These are phyloP conservation scores for Colletotrichum truncatum DNA, from an alignment of 2,329 filamentous ascomycete genomes.

Conservation along the genomic window DNA sequence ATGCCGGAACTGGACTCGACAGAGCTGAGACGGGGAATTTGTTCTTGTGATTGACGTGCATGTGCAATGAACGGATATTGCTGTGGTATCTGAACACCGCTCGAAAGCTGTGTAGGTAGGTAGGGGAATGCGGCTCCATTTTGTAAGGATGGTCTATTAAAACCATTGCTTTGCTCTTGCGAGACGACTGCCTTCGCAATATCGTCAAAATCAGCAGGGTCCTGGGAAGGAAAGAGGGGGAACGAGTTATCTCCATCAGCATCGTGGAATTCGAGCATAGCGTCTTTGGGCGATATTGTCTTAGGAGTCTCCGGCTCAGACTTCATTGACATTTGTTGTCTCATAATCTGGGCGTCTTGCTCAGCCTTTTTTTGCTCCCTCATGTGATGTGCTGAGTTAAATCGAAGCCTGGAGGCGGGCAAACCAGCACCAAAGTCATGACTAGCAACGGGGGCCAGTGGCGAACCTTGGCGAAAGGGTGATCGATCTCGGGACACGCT, in stretches of 20 bases:
- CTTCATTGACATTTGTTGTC: conserved; percentile 50
- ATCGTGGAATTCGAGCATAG: conserved; percentile 85
- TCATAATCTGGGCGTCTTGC: conserved; percentile 60
- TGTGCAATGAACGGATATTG: conserved; percentile 61
- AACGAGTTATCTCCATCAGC: conserved; percentile 74
- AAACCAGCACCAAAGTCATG: conserved; percentile 52
- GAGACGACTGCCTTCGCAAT: conserved; percentile 38
- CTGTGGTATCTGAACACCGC: conserved; percentile 54
- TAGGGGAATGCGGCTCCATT: conserved; percentile 33
- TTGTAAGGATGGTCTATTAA: not conserved
- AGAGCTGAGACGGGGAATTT: conserved; percentile 51
- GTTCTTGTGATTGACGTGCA: conserved; percentile 41
- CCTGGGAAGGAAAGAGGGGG: conserved; percentile 76
- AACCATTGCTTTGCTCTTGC: not conserved
- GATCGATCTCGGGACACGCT: conserved; percentile 73
- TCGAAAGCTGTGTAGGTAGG: conserved; percentile 45
- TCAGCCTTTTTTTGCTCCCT: conserved; percentile 70
- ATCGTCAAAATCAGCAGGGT: conserved; percentile 54
- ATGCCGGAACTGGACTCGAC: conserved; percentile 46
- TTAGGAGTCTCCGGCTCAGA: conserved; percentile 66
- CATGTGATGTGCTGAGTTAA: conserved; percentile 66
- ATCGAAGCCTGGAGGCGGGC: conserved; percentile 32
- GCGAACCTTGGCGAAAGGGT: conserved; percentile 80
- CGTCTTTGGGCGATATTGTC: conserved; percentile 95
- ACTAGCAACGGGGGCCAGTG: conserved; percentile 58